Percentiles rank a stretch among this genome's conserved stretches.
Conservation (phyloP, 805 yeast genomes). For the Cyberlindnera bimundalis region DNA sequence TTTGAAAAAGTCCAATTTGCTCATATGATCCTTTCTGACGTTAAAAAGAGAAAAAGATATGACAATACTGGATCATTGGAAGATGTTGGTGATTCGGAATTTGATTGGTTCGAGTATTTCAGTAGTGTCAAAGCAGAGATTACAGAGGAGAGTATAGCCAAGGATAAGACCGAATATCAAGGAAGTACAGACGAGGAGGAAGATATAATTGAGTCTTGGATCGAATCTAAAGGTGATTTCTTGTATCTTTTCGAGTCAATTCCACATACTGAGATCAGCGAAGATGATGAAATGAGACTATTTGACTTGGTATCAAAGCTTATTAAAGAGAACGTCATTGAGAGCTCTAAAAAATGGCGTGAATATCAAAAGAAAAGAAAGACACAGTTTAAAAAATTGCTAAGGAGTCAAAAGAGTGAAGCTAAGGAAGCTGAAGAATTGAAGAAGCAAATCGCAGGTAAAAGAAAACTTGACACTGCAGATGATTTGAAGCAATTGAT, state of each 20-base stretch:
- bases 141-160: constrained; percentile 62
- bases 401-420: constrained; percentile 54
- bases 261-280: constrained; percentile 67
- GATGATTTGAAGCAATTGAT: constrained; percentile 46
- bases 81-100: constrained; percentile 34
- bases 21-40: constrained; percentile 63
- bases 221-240: constrained; percentile 64
- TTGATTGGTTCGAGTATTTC: constrained; percentile 61
- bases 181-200: constrained; percentile 52
- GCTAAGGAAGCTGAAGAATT: constrained; percentile 59
- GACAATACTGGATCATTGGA: constrained; percentile 69
- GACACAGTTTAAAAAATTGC: constrained; percentile 44
- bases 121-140: constrained; percentile 43
- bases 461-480: constrained; percentile 30
- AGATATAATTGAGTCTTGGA: constrained; percentile 62
- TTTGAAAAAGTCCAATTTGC: constrained; percentile 77
- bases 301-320: constrained; percentile 47
- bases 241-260: constrained; percentile 66
- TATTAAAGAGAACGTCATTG: constrained; percentile 36
- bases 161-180: constrained; percentile 65
- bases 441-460: constrained; percentile 37
- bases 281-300: constrained; percentile 59
- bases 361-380: constrained; percentile 48
- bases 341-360: constrained; percentile 42
- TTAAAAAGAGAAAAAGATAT: constrained; percentile 48